Evolutionary conservation across 352 stramenopile genomes (phyloP).

Genomic region (Phytophthora pistaciae): DNA sequence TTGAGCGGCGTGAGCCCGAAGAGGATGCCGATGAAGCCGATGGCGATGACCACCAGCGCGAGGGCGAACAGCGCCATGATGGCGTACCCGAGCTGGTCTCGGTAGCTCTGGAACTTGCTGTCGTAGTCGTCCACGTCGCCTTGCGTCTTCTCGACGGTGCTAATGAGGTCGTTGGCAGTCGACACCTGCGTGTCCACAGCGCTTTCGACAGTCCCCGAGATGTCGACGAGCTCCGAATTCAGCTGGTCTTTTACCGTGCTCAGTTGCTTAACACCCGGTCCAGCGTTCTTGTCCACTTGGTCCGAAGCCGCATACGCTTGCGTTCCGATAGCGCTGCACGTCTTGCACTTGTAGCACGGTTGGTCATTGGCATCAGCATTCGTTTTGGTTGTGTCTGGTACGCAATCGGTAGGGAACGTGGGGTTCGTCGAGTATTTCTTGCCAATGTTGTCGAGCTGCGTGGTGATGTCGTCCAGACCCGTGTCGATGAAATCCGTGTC

Average conservation of each 20-base stretch:
- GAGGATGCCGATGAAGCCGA: conserved; percentile 72
- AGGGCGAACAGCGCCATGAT: conserved; percentile 71
- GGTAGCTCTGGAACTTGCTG: conserved; percentile 53
- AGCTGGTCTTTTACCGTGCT: conserved; percentile 43
- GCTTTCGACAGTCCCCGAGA: conserved; percentile 44
- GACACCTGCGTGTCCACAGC: conserved; percentile 46
- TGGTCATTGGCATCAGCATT: too few species aligned
- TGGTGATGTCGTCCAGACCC: conserved; percentile 45
- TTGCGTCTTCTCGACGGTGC: conserved; percentile 42
- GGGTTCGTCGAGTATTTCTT: too few species aligned
- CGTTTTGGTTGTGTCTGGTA: too few species aligned
- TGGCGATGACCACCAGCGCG: conserved; percentile 53
- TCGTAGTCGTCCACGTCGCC: conserved; percentile 42
- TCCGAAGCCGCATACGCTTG: too few species aligned
- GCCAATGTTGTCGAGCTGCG: too few species aligned
- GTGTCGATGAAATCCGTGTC: conserved; percentile 58
- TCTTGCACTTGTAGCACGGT: too few species aligned
- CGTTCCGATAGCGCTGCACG: too few species aligned
- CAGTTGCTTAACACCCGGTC: conserved; percentile 39
- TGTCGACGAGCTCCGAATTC: conserved; percentile 48
- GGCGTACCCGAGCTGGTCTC: conserved; percentile 42
- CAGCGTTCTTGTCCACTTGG: too few species aligned
- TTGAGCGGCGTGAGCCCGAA: conserved; percentile 73
- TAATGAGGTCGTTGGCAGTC: conserved; percentile 35
- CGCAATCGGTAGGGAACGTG: too few species aligned